Evolutionary conservation across 495 filamentous ascomycete species (phyloP).

Genomic region (Penicillium desertorum): DNA sequence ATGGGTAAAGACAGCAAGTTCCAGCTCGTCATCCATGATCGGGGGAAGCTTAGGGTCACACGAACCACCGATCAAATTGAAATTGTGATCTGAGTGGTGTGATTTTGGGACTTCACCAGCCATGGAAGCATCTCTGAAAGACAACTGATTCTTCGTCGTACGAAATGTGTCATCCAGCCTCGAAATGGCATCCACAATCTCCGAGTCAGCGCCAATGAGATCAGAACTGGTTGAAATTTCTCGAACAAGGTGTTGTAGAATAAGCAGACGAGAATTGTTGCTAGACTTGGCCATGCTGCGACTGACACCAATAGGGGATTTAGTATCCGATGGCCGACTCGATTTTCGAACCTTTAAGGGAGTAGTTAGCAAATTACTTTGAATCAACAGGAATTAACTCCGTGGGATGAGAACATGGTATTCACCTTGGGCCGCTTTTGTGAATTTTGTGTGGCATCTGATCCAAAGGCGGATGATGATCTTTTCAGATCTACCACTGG

Average conservation of each 20-base stretch:
- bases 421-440: constrained; percentile 6
- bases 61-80: background rate
- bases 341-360: background rate
- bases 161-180: constrained; percentile 25
- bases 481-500: background rate
- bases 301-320: background rate
- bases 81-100: background rate
- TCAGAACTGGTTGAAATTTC: constrained; percentile 22
- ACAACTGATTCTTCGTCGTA: constrained; percentile 12
- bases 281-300: background rate
- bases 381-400: background rate
- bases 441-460: background rate
- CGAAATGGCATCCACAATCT: constrained; percentile 26
- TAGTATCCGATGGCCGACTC: background rate
- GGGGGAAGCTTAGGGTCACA: constrained; percentile 54
- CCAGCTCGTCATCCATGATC: constrained; percentile 56
- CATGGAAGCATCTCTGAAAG: background rate
- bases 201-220: constrained; percentile 15
- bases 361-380: background rate
- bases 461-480: background rate
- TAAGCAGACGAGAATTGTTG: constrained; percentile 12
- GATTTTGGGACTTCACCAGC: background rate
- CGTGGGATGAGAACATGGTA: background rate
- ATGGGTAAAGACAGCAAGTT: constrained; percentile 68
- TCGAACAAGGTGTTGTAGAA: constrained; percentile 20